Percentiles rank a stretch among this genome's conserved stretches.
Evolutionary conservation across 1,284 basidiomycete species (phyloP).

Genomic region (Melanopsichium pennsylvanicum): DNA sequence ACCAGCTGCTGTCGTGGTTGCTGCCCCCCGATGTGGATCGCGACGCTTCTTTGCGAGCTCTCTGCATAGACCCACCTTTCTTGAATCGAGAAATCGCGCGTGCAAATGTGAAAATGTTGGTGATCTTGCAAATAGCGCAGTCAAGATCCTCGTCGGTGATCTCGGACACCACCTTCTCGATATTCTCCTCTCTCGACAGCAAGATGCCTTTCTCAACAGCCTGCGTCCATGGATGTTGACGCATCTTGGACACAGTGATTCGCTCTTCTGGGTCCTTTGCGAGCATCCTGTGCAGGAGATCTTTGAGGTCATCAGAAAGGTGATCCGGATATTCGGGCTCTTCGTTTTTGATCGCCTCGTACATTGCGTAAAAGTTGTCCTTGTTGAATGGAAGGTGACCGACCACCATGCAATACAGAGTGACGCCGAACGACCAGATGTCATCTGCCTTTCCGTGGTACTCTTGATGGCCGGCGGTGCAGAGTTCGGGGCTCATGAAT

Average conservation of each 20-base stretch:
- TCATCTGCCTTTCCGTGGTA: slow-evolving; percentile 70
- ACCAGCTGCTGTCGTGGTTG: slow-evolving; percentile 28
- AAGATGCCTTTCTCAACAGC: slow-evolving; percentile 34
- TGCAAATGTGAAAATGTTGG: slow-evolving; percentile 63
- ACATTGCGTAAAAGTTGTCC: slow-evolving; percentile 69
- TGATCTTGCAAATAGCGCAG: slow-evolving; percentile 59
- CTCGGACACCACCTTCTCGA: slow-evolving; percentile 49
- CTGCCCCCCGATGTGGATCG: slow-evolving; percentile 20
- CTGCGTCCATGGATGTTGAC: slow-evolving; percentile 58
- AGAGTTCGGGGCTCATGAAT: slow-evolving; percentile 71
- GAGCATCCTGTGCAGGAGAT: slow-evolving; percentile 56
- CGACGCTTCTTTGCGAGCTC: slow-evolving; percentile 21
- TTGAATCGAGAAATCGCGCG: slow-evolving; percentile 64
- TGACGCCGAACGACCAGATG: slow-evolving; percentile 71
- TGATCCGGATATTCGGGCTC: slow-evolving; percentile 53
- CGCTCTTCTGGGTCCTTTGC: slow-evolving; percentile 53
- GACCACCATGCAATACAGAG: slow-evolving; percentile 70
- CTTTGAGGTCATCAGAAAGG: slow-evolving; percentile 40
- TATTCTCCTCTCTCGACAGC: slow-evolving; percentile 49
- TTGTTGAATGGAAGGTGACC: slow-evolving; percentile 70
- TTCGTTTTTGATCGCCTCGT: slow-evolving; percentile 68
- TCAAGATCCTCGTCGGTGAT: slow-evolving; percentile 64
- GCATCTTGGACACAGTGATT: slow-evolving; percentile 52
- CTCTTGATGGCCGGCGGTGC: slow-evolving; percentile 50
- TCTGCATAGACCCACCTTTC: slow-evolving; percentile 31